These are phyloP conservation scores for Tardiomyces digboiensis DNA, from an alignment of 1,139 yeast species.

Conservation along the genomic window DNA sequence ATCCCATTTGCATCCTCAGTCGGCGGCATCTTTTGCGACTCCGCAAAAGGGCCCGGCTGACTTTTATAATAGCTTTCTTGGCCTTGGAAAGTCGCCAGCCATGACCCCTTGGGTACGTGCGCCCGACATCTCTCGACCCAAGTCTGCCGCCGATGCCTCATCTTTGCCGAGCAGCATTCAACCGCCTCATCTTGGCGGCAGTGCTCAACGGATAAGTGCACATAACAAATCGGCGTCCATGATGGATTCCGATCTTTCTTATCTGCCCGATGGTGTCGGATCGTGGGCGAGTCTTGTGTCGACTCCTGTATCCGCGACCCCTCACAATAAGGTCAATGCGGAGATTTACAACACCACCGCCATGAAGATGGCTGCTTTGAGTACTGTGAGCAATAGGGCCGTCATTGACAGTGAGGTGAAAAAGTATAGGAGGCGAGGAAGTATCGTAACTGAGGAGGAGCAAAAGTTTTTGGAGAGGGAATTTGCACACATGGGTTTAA, in stretches of 20 bases:
- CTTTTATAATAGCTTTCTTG: neutral
- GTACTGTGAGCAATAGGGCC: constrained; percentile 19
- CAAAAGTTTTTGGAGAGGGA: constrained; percentile 12
- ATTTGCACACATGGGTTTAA: constrained; percentile 9
- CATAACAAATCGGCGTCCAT: constrained; percentile 14
- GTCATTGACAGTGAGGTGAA: constrained; percentile 6
- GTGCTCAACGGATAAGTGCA: neutral
- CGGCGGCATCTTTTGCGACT: constrained; percentile 1
- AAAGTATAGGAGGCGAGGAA: constrained; percentile 19
- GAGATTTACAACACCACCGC: constrained; percentile 25
- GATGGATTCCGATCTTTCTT: constrained; percentile 9
- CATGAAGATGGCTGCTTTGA: constrained; percentile 29
- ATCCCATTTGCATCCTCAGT: neutral
- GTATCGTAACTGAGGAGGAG: constrained; percentile 13
- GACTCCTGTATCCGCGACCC: neutral
- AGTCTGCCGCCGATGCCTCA: constrained; percentile 15
- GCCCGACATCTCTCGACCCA: constrained; percentile 19
- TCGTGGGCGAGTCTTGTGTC: constrained; percentile 14
- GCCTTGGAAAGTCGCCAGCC: constrained; percentile 1
- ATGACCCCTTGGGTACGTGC: constrained; percentile 2
- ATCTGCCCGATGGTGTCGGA: constrained; percentile 13
- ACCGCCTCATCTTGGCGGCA: neutral
- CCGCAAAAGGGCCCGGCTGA: neutral
- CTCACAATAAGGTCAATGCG: constrained; percentile 8
- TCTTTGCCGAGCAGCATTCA: neutral